Evolutionary conservation across 176 grass and related monocot species (phyloP).

Genomic region (Zoysia pacifica): DNA sequence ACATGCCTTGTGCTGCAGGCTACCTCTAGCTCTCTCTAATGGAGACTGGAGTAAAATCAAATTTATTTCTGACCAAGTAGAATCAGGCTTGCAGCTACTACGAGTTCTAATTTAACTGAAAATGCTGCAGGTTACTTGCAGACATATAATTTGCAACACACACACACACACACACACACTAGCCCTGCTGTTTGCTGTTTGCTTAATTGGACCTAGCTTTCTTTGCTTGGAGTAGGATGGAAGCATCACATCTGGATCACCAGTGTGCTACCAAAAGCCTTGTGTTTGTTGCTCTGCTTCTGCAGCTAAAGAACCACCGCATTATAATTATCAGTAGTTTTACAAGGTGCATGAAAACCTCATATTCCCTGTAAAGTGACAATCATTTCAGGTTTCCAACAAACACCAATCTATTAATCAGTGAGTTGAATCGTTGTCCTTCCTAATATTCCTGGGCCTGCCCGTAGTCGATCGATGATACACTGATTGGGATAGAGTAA

Average conservation of each 20-base stretch:
- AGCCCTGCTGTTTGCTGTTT: not conserved
- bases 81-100: not conserved
- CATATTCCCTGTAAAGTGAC: no score
- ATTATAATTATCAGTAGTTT: no score
- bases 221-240: not conserved
- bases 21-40: not conserved
- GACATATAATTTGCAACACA: not conserved
- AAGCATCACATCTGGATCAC: slow-evolving; percentile 4
- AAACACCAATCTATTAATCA: no score
- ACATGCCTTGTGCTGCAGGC: not conserved
- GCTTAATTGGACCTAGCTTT: not conserved
- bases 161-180: no score
- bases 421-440: no score
- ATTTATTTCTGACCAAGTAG: not conserved
- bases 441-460: no score
- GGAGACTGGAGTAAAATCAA: not conserved
- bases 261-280: not conserved
- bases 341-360: no score
- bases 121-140: not conserved
- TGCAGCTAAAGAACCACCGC: no score
- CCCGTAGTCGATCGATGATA: no score
- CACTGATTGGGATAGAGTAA: slow-evolving; percentile 3
- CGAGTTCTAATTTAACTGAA: not conserved
- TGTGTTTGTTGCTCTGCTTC: not conserved
- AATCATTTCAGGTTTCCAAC: no score